Conservation (phyloP, 805 yeast genomes). For the Kuraishia capsulata region DNA sequence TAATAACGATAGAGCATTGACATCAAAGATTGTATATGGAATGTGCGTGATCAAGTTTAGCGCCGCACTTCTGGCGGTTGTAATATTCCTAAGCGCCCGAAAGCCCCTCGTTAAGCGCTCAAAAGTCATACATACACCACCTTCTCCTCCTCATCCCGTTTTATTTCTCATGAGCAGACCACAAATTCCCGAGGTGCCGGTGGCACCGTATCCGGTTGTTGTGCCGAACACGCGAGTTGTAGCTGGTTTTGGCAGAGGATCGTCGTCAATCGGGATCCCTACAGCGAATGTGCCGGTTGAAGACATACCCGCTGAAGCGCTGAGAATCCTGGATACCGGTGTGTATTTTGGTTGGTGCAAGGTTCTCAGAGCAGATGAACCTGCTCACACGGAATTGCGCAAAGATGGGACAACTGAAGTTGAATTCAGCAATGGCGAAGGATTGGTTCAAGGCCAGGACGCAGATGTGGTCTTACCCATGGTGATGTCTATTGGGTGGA, state of each 20-base stretch:
- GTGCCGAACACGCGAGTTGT: conserved; percentile 38
- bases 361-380: conserved; percentile 11
- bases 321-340: conserved; percentile 52
- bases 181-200: conserved; percentile 29
- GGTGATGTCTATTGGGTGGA: conserved; percentile 95
- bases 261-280: conserved; percentile 88
- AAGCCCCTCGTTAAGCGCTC: no score
- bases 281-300: conserved; percentile 81
- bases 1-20: background rate
- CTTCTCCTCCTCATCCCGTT: background rate
- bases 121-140: background rate
- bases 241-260: conserved; percentile 94
- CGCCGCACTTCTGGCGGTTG: no score
- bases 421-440: conserved; percentile 52
- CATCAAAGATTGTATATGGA: background rate
- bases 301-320: conserved; percentile 27
- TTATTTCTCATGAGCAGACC: background rate
- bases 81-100: no score
- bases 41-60: no score
- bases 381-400: conserved; percentile 16
- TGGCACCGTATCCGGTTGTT: conserved; percentile 39
- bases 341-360: conserved; percentile 74
- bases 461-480: conserved; percentile 54
- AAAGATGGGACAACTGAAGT: conserved; percentile 32
- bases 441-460: conserved; percentile 27